These are phyloP conservation scores for Bathelium albidoporum DNA, from an alignment of 495 filamentous ascomycete genomes.

Conservation along the genomic window DNA sequence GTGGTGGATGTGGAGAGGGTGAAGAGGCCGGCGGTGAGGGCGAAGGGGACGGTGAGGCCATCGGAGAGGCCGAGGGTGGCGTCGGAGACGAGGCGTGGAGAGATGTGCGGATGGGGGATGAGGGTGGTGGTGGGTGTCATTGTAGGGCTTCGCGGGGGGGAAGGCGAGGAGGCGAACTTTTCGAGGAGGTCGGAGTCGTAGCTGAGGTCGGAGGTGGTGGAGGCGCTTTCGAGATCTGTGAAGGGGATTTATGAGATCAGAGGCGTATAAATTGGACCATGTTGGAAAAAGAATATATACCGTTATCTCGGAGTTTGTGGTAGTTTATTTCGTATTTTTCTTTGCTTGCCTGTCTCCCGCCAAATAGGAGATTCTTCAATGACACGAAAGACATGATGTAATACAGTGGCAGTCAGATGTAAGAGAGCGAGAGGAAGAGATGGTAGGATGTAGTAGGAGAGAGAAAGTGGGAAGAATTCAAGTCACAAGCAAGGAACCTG, in stretches of 20 bases:
- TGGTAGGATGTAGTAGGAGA: not conserved
- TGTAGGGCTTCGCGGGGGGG: not conserved
- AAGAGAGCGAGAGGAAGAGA: not conserved
- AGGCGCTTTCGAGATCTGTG: not conserved
- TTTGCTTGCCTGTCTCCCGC: not conserved
- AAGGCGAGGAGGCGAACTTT: not conserved
- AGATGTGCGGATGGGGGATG: slow-evolving; percentile 9
- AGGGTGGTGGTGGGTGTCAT: not conserved
- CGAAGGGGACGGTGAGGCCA: slow-evolving; percentile 22
- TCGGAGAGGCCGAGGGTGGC: slow-evolving; percentile 22
- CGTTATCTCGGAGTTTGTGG: not conserved
- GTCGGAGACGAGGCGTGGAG: slow-evolving; percentile 19
- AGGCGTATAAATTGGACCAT: not conserved
- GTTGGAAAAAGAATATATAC: not conserved
- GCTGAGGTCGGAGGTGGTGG: not conserved
- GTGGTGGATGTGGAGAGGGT: slow-evolving; percentile 36
- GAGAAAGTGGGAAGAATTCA: no score
- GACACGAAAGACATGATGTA: not conserved
- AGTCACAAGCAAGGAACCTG: not conserved
- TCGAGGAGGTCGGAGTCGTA: not conserved
- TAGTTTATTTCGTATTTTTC: not conserved
- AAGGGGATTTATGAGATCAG: not conserved
- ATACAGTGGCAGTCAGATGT: not conserved
- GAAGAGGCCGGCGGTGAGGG: slow-evolving; percentile 32
- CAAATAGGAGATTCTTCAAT: not conserved